Base-by-base conservation (phyloP, 2,329 filamentous ascomycete genomes). In the Cercospora sp. region DNA sequence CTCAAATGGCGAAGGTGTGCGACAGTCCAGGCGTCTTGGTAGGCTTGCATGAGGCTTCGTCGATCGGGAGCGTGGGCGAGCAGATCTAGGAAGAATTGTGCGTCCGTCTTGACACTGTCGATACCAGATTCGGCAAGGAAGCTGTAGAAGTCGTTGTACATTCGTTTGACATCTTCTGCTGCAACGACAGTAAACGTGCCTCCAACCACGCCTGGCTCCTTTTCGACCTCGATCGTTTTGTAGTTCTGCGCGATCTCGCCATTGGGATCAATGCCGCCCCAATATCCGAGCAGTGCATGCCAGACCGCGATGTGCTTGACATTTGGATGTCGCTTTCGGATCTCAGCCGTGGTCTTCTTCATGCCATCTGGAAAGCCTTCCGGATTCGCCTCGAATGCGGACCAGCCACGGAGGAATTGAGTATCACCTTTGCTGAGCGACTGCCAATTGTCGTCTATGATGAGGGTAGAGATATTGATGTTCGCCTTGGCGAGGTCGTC, bases 391-490 rank as follows among this genome's bases (percentile, higher is more conserved):
- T 98, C 94, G 71, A 99, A 98, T 7, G 90, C 87, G 9, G 87
- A 87, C 93, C 91, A 97, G 13, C 83, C 84, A 13, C 85, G 80
- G 42, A 80, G 76, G 71, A 84, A 85, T 71, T 87, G 85, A 1
- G 79, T 82, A 13, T 84, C 79, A 3, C 84, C 85, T 69, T 85
- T 81, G 87, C 88, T 58, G 6, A 97, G 85, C 8, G 90, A 88
- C 79, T 97, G 94, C 95, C 95, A 99, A 74, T 96, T 97, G 77
- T 99, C 95, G 74, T 99, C 95, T 70, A 99, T 97, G 69, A 98
- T 97, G 2, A 99, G 84, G 75, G 89, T 97, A 0, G 89, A 90
- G 57, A 98, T 81, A 30, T 90, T 89, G 75, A 99, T 92, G 0
- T 89, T 86, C 65, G 91, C 86, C 31, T 88, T 83, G 4, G 89